Evolutionary conservation across 1,139 yeast species (phyloP).

Genomic region (Hemisphaericaspora xylanilytica): DNA sequence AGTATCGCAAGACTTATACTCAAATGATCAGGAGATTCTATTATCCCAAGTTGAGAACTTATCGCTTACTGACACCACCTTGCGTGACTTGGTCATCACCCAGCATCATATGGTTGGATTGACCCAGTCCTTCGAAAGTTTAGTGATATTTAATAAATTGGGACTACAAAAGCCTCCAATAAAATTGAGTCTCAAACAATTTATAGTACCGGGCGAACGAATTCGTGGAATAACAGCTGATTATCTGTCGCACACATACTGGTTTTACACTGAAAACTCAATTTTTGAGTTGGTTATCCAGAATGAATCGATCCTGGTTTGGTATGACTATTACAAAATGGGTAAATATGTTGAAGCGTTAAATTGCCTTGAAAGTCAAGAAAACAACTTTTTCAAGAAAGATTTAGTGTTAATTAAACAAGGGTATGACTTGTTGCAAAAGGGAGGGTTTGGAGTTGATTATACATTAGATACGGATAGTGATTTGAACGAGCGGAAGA

Average conservation of each 20-base stretch:
- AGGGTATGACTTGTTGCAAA: slow-evolving; percentile 56
- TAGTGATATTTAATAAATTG: slow-evolving; percentile 27
- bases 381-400: slow-evolving; percentile 28
- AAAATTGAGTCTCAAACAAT: slow-evolving; percentile 10
- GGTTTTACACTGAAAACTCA: slow-evolving; percentile 20
- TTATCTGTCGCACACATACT: slow-evolving; percentile 31
- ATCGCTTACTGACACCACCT: slow-evolving; percentile 7
- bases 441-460: slow-evolving; percentile 41
- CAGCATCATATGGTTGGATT: slow-evolving; percentile 27
- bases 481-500: slow-evolving; percentile 5
- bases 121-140: slow-evolving; percentile 13
- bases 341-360: slow-evolving; percentile 71
- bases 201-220: slow-evolving; percentile 27
- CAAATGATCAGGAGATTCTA: slow-evolving; percentile 29
- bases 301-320: slow-evolving; percentile 70
- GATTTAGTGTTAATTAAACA: slow-evolving; percentile 62
- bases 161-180: slow-evolving; percentile 16
- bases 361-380: slow-evolving; percentile 31
- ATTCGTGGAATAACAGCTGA: slow-evolving; percentile 64
- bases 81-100: slow-evolving; percentile 19
- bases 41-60: slow-evolving; percentile 21
- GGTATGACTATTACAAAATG: slow-evolving; percentile 67
- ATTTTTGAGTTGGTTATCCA: slow-evolving; percentile 54
- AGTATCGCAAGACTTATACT: slow-evolving; percentile 17
- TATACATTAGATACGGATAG: slow-evolving; percentile 14